A percentile compares a stretch with the other conserved stretches of the same genome.
These are phyloP conservation scores for Colletotrichum destructivum DNA, from an alignment of 2,329 filamentous ascomycete genomes.

Conservation along the genomic window DNA sequence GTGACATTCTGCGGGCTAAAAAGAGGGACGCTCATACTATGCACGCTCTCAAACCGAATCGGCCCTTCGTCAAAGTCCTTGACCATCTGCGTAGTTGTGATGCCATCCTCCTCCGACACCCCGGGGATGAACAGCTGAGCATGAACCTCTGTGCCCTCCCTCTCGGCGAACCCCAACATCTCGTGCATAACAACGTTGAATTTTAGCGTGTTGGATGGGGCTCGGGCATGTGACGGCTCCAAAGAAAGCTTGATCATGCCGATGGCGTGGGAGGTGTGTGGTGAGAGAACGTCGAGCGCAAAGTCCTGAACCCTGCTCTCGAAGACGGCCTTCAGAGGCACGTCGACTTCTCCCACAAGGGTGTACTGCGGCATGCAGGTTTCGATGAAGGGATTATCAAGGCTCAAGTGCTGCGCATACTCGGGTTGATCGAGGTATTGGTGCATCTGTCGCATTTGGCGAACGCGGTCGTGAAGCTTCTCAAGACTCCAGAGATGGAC, in stretches of 20 bases:
- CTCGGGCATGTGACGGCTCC: constrained; percentile 93
- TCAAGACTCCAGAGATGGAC: constrained; percentile 95
- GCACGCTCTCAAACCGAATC: constrained; percentile 95
- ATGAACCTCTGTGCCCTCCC: constrained; percentile 95
- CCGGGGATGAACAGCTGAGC: constrained; percentile 97
- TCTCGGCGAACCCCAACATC: constrained; percentile 92
- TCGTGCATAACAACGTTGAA: constrained; percentile 99
- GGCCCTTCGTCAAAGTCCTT: constrained; percentile 93
- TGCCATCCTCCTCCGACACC: constrained; percentile 89
- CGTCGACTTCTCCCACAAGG: constrained; percentile 91
- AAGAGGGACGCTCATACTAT: constrained; percentile 95
- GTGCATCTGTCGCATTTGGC: constrained; percentile 96
- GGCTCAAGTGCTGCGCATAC: constrained; percentile 91
- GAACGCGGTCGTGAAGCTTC: constrained; percentile 89
- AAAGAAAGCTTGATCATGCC: constrained; percentile 92
- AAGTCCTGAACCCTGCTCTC: constrained; percentile 96
- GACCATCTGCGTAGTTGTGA: constrained; percentile 96
- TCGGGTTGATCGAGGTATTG: constrained; percentile 97
- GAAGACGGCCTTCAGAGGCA: constrained; percentile 93
- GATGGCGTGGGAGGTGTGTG: constrained; percentile 91
- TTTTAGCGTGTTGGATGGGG: constrained; percentile 92
- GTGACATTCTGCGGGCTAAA: constrained; percentile 81
- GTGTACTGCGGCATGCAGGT: constrained; percentile 93
- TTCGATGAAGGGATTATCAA: constrained; percentile 95
- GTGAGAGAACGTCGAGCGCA: constrained; percentile 89